Evolutionary conservation across 805 yeast genomes (phyloP).

Genomic region (Yueomyces sinensis): DNA sequence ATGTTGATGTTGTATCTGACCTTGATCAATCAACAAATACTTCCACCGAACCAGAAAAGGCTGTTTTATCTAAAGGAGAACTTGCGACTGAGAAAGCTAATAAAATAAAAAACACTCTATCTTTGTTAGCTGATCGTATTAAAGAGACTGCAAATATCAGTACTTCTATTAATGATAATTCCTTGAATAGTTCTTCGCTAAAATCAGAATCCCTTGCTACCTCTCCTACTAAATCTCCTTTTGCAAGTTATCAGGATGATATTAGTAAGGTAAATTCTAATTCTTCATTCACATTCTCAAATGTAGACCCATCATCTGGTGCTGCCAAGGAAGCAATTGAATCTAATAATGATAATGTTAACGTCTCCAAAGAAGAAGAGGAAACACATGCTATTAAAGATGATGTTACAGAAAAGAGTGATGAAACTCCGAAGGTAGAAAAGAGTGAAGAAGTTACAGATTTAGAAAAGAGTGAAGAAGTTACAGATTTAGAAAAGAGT

Average conservation of each 20-base stretch:
- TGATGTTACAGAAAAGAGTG: background rate
- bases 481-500: conserved; percentile 3
- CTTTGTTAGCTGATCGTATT: conserved; percentile 15
- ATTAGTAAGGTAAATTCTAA: background rate
- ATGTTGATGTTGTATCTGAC: no score
- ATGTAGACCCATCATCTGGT: background rate
- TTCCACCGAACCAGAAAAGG: no score
- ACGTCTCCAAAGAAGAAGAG: background rate
- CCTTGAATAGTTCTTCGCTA: background rate
- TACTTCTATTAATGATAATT: conserved; percentile 1
- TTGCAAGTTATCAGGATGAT: conserved; percentile 10
- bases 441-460: background rate
- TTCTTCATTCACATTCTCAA: no score
- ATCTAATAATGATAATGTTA: background rate
- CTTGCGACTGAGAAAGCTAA: background rate
- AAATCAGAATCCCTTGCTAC: background rate
- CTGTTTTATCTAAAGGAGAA: no score
- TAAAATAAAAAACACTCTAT: conserved; percentile 6
- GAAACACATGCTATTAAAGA: conserved; percentile 3
- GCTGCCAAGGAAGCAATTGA: background rate
- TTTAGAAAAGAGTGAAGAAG: background rate
- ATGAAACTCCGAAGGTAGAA: background rate
- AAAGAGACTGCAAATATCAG: conserved; percentile 17
- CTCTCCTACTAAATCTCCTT: conserved; percentile 5
- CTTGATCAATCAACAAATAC: no score